phyloP scores from a whole-genome alignment of 169 alveolate genomes.

The Eimeria maxima region DNA sequence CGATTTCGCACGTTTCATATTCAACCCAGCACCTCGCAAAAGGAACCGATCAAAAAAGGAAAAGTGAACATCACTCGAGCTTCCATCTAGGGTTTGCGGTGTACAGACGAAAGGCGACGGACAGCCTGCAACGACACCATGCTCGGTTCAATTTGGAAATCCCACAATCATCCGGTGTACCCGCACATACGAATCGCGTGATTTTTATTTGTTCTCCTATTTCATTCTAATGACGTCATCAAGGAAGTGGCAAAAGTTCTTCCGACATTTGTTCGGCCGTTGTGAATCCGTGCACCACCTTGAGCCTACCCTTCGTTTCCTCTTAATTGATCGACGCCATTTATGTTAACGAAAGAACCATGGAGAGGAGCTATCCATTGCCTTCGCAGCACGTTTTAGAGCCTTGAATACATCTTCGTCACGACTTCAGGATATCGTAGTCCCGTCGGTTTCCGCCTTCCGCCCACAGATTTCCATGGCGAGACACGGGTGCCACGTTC shows the following conservation, averaged over 20 bases:
- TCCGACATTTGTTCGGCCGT: not conserved
- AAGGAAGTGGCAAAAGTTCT: not conserved
- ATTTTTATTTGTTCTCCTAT: not conserved
- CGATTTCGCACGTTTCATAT: not conserved
- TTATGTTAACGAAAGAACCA: not conserved
- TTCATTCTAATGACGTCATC: not conserved
- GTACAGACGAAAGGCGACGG: conserved; percentile 59
- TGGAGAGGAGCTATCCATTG: not conserved
- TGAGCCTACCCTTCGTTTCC: not conserved
- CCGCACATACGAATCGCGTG: not conserved
- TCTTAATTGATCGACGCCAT: not conserved
- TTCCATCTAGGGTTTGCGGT: conserved; percentile 27
- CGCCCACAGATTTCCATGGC: not conserved
- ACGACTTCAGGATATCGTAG: not conserved
- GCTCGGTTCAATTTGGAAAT: not conserved
- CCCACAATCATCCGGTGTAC: not conserved
- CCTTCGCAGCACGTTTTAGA: not conserved
- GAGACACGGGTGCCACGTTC: not conserved
- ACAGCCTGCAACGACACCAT: not conserved
- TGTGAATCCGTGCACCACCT: not conserved
- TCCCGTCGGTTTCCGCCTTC: no score
- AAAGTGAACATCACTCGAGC: conserved; percentile 50
- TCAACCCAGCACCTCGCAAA: conserved; percentile 28
- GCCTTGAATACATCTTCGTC: not conserved
- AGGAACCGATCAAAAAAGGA: conserved; percentile 61